phyloP scores from a whole-genome alignment of 108 stramenopile species.

The Fragilaria radians region DNA sequence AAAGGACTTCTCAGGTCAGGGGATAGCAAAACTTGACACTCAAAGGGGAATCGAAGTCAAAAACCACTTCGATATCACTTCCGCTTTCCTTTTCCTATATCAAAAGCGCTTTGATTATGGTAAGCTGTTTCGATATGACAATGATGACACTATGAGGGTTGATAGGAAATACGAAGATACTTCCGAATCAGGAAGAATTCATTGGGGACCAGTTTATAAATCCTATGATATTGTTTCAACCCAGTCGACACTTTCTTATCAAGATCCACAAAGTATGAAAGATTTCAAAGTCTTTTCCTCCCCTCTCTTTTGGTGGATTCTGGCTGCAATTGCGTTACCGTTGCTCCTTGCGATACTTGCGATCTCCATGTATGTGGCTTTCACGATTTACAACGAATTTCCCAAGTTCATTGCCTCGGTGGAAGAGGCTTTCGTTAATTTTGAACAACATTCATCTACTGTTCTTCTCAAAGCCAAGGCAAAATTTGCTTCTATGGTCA shows the following conservation, averaged over 20 bases:
- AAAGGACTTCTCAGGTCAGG: constrained; percentile 20
- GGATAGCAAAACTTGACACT: constrained; percentile 13
- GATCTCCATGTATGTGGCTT: constrained; percentile 17
- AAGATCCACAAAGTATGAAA: neutral
- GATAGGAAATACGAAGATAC: neutral
- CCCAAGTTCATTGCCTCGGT: constrained; percentile 10
- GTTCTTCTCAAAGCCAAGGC: constrained; percentile 18
- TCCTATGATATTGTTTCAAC: neutral
- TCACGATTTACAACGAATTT: constrained; percentile 10
- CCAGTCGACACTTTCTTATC: neutral
- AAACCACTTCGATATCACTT: constrained; percentile 23
- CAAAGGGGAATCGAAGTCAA: constrained; percentile 14
- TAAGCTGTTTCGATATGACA: neutral
- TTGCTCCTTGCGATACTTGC: constrained; percentile 20
- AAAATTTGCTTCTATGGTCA: constrained; percentile 10
- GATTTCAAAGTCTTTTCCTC: constrained; percentile 8
- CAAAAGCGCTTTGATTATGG: neutral
- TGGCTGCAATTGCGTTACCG: constrained; percentile 28
- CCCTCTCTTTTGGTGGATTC: constrained; percentile 39
- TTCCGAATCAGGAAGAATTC: neutral
- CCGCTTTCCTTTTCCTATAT: constrained; percentile 26
- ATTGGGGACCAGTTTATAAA: neutral
- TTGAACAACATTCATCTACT: constrained; percentile 5
- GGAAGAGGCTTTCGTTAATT: constrained; percentile 13
- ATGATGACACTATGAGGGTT: neutral